Evolutionary conservation across 2,329 filamentous ascomycete species (phyloP), one percentile per base, ranked within the genome.

Genomic region (Scedosporium aurantiacum): DNA sequence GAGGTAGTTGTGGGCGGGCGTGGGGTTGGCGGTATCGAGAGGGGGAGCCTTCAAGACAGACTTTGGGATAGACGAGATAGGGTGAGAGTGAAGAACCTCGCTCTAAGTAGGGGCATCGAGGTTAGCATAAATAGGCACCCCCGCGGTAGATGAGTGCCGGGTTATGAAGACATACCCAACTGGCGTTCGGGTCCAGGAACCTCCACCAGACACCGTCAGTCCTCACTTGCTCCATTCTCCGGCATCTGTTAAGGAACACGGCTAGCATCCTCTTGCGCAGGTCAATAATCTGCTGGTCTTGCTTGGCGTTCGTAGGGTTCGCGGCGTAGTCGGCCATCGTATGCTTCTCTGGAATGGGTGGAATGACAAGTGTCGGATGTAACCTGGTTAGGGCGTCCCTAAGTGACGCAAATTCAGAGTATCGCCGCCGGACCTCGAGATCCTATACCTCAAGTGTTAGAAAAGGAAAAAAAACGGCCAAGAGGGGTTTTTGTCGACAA

Each of bases 291-390:
- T 93, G 90, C 62, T 91, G 88, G 71, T 99, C 95, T 74, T 99
- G 93, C 73, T 97, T 99, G 18, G 95, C 95, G 69, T 93, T 97
- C 43, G 94, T 99, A 1, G 95, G 94, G 68, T 96, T 97, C 28
- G 95, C 92, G 16, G 94, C 94, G 71, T 99, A 99, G 73, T 99
- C 94, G 64, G 93, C 93, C 88, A 99, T 96, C 55, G 91, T 94
- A 74, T 99, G 94, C 75, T 99, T 99, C 76, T 99, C 95, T 23
- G 94, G 94, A 69, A 99, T 99, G 2, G 94, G 94, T 6, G 94
- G 95, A 60, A 99, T 89, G 68, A 99, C 89, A 50, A 99, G 82
- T 0, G 94, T 99, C 6, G 95, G 94, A 71, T 99, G 95, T 64
- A 99, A 82, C 67, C 89, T 89, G 56, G 92, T 91, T 28, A 99